Conservation (phyloP, 495 filamentous ascomycete species). For the Venustampulla echinocandica region DNA sequence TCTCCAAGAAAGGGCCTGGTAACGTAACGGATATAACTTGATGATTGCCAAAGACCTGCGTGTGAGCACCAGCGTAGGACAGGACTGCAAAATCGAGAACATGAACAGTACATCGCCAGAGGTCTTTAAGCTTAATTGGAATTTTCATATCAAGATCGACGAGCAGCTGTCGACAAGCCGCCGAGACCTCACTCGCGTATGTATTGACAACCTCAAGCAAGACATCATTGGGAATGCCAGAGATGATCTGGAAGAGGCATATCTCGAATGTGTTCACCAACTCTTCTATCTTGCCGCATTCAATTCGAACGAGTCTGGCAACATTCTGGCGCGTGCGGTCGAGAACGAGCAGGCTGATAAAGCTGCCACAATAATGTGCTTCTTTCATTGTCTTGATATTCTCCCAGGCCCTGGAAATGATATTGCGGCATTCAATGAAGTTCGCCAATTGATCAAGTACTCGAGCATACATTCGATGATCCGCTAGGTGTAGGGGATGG, state of each 20-base stretch:
- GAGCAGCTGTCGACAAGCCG: background rate
- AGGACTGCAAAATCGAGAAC: constrained; percentile 11
- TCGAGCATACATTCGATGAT: constrained; percentile 2
- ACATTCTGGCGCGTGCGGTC: constrained; percentile 1
- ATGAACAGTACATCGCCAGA: constrained; percentile 9
- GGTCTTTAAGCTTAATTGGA: constrained; percentile 1
- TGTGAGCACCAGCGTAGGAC: constrained; percentile 13
- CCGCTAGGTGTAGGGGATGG: background rate
- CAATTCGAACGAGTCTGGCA: constrained; percentile 2
- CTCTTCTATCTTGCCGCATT: constrained; percentile 2
- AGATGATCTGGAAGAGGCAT: background rate
- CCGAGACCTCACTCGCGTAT: background rate
- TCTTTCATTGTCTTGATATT: constrained; percentile 1
- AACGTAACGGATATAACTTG: background rate
- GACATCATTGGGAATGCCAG: background rate
- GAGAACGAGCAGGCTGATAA: constrained; percentile 5
- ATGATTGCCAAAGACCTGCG: background rate
- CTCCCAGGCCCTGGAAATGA: constrained; percentile 1
- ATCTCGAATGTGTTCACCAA: background rate
- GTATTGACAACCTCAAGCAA: background rate
- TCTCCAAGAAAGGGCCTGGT: constrained; percentile 1
- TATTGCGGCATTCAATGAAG: constrained; percentile 6
- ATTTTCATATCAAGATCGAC: background rate
- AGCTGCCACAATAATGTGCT: background rate
- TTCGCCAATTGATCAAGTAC: background rate